Evolutionary conservation across 331 rosid species (phyloP).

Genomic region (Erythrophleum ivorense): DNA sequence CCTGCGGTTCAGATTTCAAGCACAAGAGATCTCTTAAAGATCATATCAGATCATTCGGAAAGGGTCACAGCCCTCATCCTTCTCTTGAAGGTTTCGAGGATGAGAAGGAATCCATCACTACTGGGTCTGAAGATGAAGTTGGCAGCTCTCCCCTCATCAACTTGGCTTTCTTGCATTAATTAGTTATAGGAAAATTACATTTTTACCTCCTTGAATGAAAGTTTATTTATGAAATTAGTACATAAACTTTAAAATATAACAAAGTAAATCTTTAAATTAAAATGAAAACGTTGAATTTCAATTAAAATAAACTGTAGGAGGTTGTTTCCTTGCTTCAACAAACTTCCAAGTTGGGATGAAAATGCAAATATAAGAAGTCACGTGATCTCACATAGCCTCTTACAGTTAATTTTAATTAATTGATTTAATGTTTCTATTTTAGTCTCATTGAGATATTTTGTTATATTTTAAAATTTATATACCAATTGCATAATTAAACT

Average conservation of each 20-base stretch:
- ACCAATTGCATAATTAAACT: conserved; percentile 43
- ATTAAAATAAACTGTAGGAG: too few species aligned
- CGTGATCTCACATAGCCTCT: too few species aligned
- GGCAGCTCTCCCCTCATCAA: too few species aligned
- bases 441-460: background rate
- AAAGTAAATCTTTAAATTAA: too few species aligned
- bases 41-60: conserved; percentile 82
- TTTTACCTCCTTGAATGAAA: background rate
- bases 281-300: too few species aligned
- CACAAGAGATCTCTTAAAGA: conserved; percentile 95
- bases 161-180: too few species aligned
- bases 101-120: background rate
- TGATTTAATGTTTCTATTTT: background rate
- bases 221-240: background rate
- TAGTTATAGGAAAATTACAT: background rate
- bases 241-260: background rate
- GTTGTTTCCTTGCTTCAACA: too few species aligned
- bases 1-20: conserved; percentile 91
- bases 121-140: background rate
- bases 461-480: background rate
- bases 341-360: too few species aligned
- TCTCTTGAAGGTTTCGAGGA: background rate
- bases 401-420: too few species aligned
- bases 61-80: conserved; percentile 58
- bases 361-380: too few species aligned